Percentiles rank a stretch among this genome's conserved stretches.
These are phyloP conservation scores for Rhypophila decipiens DNA, from an alignment of 495 filamentous ascomycete species.

Conservation along the genomic window DNA sequence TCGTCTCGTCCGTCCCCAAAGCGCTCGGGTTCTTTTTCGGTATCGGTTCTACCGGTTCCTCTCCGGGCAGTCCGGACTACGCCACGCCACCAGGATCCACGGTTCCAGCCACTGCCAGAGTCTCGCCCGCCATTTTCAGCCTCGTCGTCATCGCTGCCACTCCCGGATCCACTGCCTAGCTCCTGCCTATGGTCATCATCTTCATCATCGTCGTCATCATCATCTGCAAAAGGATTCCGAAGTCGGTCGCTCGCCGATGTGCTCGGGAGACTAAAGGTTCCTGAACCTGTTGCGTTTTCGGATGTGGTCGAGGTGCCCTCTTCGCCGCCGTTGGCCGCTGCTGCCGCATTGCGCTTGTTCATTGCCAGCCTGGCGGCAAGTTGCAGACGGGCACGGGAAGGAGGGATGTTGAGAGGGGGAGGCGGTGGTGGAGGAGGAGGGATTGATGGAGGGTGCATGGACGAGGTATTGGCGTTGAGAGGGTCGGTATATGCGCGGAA, in stretches of 20 bases:
- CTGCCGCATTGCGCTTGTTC: slow-evolving; percentile 58
- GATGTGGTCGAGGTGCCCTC: slow-evolving; percentile 15
- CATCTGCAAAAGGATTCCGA: slow-evolving; percentile 44
- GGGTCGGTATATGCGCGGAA: slow-evolving; percentile 47
- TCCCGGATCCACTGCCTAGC: slow-evolving; percentile 19
- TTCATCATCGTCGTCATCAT: slow-evolving; percentile 41
- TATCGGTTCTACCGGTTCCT: slow-evolving; percentile 2
- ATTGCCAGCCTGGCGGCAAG: slow-evolving; percentile 75
- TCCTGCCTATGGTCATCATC: slow-evolving; percentile 24
- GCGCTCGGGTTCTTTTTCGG: slow-evolving; percentile 21
- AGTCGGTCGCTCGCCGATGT: slow-evolving; percentile 19
- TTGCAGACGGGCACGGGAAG: slow-evolving; percentile 80
- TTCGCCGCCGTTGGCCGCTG: slow-evolving; percentile 25
- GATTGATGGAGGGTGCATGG: slow-evolving; percentile 43
- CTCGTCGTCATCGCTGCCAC: slow-evolving; percentile 25
- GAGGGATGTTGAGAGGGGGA: slow-evolving; percentile 68
- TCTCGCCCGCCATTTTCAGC: slow-evolving; percentile 19
- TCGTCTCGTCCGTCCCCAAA: slow-evolving; percentile 44
- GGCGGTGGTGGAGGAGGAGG: slow-evolving; percentile 51
- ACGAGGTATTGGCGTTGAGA: slow-evolving; percentile 30
- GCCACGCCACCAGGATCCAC: slow-evolving; percentile 42
- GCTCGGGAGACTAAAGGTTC: slow-evolving; percentile 15
- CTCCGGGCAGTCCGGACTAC: slow-evolving; percentile 26
- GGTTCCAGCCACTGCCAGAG: slow-evolving; percentile 23
- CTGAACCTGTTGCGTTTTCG: slow-evolving; percentile 19